These are phyloP conservation scores for Kluyveromyces aestuarii DNA, from an alignment of 805 yeast genomes.

Conservation along the genomic window DNA sequence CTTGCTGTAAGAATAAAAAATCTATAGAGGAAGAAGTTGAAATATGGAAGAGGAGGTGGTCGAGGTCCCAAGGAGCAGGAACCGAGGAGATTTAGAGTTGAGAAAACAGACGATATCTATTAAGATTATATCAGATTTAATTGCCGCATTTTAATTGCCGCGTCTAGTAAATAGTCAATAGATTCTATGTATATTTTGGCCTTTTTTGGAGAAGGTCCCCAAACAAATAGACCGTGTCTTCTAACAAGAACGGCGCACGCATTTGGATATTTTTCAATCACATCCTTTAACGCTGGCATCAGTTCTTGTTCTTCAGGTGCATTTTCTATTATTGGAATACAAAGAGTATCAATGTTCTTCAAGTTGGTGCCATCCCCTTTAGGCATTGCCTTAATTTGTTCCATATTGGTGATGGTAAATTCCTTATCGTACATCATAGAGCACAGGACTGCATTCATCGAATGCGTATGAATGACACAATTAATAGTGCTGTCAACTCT, in stretches of 20 bases:
- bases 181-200: conserved; percentile 93
- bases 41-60: conserved; percentile 1
- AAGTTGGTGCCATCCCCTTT: conserved; percentile 51
- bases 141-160: conserved; percentile 75
- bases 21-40: not conserved
- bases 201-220: conserved; percentile 90
- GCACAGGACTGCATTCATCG: conserved; percentile 78
- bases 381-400: conserved; percentile 90
- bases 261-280: conserved; percentile 62
- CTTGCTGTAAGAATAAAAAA: not conserved
- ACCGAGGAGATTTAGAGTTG: not conserved
- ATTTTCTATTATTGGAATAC: conserved; percentile 86
- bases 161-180: conserved; percentile 75
- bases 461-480: conserved; percentile 82
- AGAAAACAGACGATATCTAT: not conserved
- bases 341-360: conserved; percentile 63
- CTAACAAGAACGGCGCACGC: conserved; percentile 83
- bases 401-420: conserved; percentile 71
- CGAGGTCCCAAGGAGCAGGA: not conserved
- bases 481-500: conserved; percentile 68
- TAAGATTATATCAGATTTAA: conserved; percentile 25
- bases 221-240: conserved; percentile 92
- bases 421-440: conserved; percentile 61
- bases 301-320: conserved; percentile 83
- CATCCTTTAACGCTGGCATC: conserved; percentile 51